Base-by-base conservation (phyloP, 2,329 filamentous ascomycete species). In the Botrytis deweyae region DNA sequence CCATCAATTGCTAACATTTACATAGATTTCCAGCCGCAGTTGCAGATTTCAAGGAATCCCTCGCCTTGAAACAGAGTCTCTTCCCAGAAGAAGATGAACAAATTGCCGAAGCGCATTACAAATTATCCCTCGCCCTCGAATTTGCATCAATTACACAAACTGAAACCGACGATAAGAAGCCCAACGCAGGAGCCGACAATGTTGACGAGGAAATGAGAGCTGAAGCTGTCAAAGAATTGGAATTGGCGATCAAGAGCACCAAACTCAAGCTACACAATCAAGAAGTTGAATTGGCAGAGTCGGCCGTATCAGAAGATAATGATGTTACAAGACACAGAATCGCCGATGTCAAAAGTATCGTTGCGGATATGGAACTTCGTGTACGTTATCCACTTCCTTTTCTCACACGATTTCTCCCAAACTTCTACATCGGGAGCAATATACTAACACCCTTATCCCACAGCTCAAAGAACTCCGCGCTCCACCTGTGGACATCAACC, bases 21-120 rank as follows among this genome's bases (percentile, higher is more conserved):
- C 38, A 9, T 76, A 91, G 89, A 79, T 99, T 97, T 81, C 87
- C 89, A 61, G 91, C 93, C 77, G 95, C 96, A n/a, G 93, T 97
- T 71, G 88, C 90, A 65, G 96, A 99, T 83, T 90, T 93, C 70
- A 90, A 90, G 78, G 89, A 91, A 22, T 91, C 94, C 1, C 88
- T 98, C 67, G 88, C 88, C 59, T 89, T 97, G 79, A 97, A 97
- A 83, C 84, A 93, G 78, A 88, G 92, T 69, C 87, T 98, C 4
- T 94, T 93, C 81, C 88, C 93, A 0, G 87, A 91, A 68, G 93
- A 97, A 76, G 94, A 93, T 22, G 92, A 94, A 78, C 88, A 97
- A 70, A 88, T 98, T 73, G 95, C 96, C 61, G 96, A 99, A 85
- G 95, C 93, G 25, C 94, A 99, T 84, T 99, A 93, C 86, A 98